These are phyloP conservation scores for Neocatenulostroma microsporum DNA, from an alignment of 2,329 filamentous ascomycete species.

Conservation along the genomic window DNA sequence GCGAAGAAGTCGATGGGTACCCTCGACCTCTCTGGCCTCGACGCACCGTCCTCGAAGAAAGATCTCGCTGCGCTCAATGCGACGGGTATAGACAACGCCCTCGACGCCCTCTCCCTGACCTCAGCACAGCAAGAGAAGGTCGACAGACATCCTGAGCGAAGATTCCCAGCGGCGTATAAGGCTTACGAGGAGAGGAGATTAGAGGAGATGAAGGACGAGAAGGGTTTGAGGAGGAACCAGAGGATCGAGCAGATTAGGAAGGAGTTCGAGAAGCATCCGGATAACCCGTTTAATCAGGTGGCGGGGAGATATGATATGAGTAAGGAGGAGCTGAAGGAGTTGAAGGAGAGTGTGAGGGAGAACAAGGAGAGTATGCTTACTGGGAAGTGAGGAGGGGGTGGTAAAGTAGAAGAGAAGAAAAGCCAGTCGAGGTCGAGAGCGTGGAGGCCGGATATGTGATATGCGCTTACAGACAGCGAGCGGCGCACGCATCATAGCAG, in stretches of 20 bases:
- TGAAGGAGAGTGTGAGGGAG: slow-evolving; percentile 42
- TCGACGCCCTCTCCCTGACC: slow-evolving; percentile 73
- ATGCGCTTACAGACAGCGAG: too few relatives aligned
- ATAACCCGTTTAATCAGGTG: slow-evolving; percentile 92
- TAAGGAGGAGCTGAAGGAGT: slow-evolving; percentile 63
- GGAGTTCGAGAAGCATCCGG: slow-evolving; percentile 89
- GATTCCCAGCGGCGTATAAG: slow-evolving; percentile 78
- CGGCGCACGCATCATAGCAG: too few relatives aligned
- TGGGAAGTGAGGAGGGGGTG: slow-evolving; percentile 12
- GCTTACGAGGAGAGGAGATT: slow-evolving; percentile 75
- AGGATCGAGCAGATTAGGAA: slow-evolving; percentile 75
- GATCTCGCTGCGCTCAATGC: slow-evolving; percentile 61
- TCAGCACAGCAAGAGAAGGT: slow-evolving; percentile 57
- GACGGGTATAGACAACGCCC: slow-evolving; percentile 83
- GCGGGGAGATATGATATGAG: slow-evolving; percentile 67
- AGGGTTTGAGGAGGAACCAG: slow-evolving; percentile 73
- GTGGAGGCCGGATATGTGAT: too few relatives aligned
- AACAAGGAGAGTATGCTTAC: slow-evolving; percentile 24
- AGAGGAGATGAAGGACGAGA: slow-evolving; percentile 77
- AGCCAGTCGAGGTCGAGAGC: too few relatives aligned
- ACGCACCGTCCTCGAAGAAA: slow-evolving; percentile 44
- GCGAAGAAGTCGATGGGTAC: slow-evolving; percentile 51
- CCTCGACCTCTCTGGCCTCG: slow-evolving; percentile 70
- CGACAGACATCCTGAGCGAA: slow-evolving; percentile 79
- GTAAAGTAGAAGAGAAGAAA: too few relatives aligned